Evolutionary conservation across 202 grass and related monocot genomes (phyloP).

Genomic region (Digitaria exilis): DNA sequence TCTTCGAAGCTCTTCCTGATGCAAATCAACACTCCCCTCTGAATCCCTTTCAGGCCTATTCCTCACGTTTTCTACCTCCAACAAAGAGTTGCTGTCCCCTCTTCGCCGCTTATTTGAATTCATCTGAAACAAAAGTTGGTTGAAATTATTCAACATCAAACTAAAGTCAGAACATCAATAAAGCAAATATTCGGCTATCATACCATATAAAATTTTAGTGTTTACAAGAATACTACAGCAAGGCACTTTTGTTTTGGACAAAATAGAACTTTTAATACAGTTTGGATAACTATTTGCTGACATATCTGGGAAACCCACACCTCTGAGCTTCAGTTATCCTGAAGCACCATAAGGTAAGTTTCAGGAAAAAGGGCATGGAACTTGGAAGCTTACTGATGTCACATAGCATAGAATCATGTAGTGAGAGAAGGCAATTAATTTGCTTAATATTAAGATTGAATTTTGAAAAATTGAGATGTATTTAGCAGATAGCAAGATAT

Average conservation of each 20-base stretch:
- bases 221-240: neutral
- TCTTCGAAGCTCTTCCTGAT: slow-evolving; percentile 58
- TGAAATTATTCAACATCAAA: slow-evolving; percentile 8
- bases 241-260: neutral
- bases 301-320: neutral
- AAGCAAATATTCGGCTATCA: neutral
- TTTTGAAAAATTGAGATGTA: slow-evolving; percentile 14
- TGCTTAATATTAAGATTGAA: slow-evolving; percentile 6
- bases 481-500: slow-evolving; percentile 25
- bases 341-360: neutral
- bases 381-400: slow-evolving; percentile 2
- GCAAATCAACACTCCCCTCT: slow-evolving; percentile 63
- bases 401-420: neutral
- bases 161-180: slow-evolving; percentile 23
- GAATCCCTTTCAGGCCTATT: slow-evolving; percentile 39
- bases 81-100: slow-evolving; percentile 43
- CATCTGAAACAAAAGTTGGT: slow-evolving; percentile 54
- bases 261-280: slow-evolving; percentile 10
- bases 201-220: neutral
- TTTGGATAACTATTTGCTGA: slow-evolving; percentile 4
- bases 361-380: neutral
- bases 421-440: neutral
- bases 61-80: slow-evolving; percentile 52
- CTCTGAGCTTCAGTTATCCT: neutral
- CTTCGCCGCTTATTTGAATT: slow-evolving; percentile 72